A percentile compares a stretch with the other conserved stretches of the same genome.
Conservation (phyloP, 2,329 filamentous ascomycete species). For the Ophiosphaerella korrae region DNA sequence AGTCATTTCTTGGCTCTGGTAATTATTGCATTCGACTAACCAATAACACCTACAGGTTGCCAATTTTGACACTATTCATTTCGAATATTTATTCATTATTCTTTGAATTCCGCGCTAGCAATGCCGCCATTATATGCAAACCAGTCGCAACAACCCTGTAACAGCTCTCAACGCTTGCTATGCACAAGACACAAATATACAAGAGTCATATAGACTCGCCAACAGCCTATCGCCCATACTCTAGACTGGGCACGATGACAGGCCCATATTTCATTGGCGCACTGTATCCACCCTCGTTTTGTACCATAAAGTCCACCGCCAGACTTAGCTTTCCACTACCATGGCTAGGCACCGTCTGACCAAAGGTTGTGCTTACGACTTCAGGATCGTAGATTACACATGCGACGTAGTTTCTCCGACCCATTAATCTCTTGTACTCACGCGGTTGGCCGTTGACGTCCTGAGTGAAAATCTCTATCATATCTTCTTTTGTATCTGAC, state of each 20-base stretch:
- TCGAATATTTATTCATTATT: too few relatives aligned
- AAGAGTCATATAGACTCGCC: too few relatives aligned
- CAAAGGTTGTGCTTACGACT: conserved; percentile 60
- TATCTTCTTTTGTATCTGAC: conserved; percentile 96
- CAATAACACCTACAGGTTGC: too few relatives aligned
- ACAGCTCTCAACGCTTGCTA: too few relatives aligned
- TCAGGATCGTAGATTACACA: conserved; percentile 95
- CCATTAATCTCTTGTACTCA: conserved; percentile 92
- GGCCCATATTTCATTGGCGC: conserved; percentile 94
- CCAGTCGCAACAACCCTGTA: too few relatives aligned
- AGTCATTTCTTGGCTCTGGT: too few relatives aligned
- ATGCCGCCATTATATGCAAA: too few relatives aligned
- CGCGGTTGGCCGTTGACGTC: conserved; percentile 84
- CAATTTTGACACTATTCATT: not conserved
- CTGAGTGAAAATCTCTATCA: conserved; percentile 99
- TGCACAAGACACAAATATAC: too few relatives aligned
- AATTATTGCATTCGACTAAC: too few relatives aligned
- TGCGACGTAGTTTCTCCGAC: conserved; percentile 86
- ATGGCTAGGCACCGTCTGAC: conserved; percentile 46
- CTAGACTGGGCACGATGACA: conserved; percentile 81
- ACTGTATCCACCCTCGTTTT: conserved; percentile 82
- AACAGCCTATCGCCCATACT: conserved; percentile 52
- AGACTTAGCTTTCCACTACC: conserved; percentile 69
- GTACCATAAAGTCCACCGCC: conserved; percentile 95
- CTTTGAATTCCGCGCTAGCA: too few relatives aligned